These are phyloP conservation scores for Chaetomiaceae sp. DNA, from an alignment of 2,329 filamentous ascomycete species.

Conservation along the genomic window DNA sequence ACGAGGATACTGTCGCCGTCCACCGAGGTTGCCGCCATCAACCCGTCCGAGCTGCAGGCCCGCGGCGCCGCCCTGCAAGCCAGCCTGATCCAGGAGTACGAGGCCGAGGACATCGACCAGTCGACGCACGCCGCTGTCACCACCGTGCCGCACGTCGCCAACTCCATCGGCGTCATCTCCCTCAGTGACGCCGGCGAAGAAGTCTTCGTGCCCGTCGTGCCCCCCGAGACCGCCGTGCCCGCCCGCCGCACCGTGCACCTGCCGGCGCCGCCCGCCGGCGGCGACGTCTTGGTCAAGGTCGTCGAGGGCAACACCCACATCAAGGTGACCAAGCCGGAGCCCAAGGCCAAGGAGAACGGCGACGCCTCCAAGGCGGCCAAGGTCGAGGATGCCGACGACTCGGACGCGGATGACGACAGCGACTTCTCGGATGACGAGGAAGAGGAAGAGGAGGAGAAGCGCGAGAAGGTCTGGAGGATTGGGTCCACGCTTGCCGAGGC, in stretches of 20 bases:
- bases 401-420: conserved; percentile 55
- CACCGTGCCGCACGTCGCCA: conserved; percentile 81
- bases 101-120: conserved; percentile 88
- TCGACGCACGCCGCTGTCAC: conserved; percentile 93
- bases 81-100: conserved; percentile 89
- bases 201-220: conserved; percentile 73
- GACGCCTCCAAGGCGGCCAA: conserved; percentile 44
- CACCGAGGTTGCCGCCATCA: conserved; percentile 71
- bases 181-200: conserved; percentile 51
- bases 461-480: conserved; percentile 90
- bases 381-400: conserved; percentile 55
- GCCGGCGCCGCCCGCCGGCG: conserved; percentile 68
- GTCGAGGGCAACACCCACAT: conserved; percentile 86
- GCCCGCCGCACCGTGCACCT: conserved; percentile 80
- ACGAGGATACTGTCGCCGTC: conserved; percentile 78
- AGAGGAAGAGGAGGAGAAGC: conserved; percentile 79
- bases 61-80: conserved; percentile 94
- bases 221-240: conserved; percentile 82
- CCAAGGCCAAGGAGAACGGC: conserved; percentile 62
- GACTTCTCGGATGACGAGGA: conserved; percentile 58
- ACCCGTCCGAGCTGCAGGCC: conserved; percentile 84
- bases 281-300: conserved; percentile 81
- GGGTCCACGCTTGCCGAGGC: conserved; percentile 79
- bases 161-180: conserved; percentile 81
- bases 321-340: conserved; percentile 84